A percentile compares a stretch with the other conserved stretches of the same genome.
phyloP scores from a whole-genome alignment of 2,329 filamentous ascomycete genomes.

The Hymenoscyphus scutula region DNA sequence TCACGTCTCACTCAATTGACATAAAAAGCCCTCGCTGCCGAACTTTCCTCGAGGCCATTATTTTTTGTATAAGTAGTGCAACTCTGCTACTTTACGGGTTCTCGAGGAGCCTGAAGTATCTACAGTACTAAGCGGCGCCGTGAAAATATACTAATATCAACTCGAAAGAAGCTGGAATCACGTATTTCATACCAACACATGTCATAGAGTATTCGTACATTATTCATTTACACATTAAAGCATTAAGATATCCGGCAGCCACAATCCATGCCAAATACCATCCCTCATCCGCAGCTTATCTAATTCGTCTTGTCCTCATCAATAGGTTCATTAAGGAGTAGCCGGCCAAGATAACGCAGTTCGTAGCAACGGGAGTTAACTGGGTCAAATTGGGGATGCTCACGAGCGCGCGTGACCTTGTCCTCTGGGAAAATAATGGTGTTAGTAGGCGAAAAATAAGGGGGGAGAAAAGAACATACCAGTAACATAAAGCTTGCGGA shows the following conservation, averaged over 20 bases:
- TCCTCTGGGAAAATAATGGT: constrained; percentile 19
- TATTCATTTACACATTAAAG: constrained; percentile 5
- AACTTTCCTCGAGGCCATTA: no score
- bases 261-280: not conserved
- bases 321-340: constrained; percentile 14
- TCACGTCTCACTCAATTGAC: no score
- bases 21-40: no score
- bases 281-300: not conserved
- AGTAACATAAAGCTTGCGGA: constrained; percentile 54
- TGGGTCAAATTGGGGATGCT: constrained; percentile 27
- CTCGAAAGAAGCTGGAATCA: not conserved
- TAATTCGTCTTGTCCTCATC: not conserved
- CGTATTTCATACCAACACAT: not conserved
- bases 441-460: constrained; percentile 15
- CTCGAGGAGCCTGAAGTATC: no score
- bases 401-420: constrained; percentile 29
- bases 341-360: constrained; percentile 41
- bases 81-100: no score
- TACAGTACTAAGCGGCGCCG: no score
- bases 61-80: no score
- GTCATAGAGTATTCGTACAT: not conserved
- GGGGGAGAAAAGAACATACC: constrained; percentile 46
- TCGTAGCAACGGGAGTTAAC: constrained; percentile 49
- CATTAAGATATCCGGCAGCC: not conserved
- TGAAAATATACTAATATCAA: no score